phyloP scores from a whole-genome alignment of 2,329 filamentous ascomycete genomes.

The Aspergillus pseudonomiae region DNA sequence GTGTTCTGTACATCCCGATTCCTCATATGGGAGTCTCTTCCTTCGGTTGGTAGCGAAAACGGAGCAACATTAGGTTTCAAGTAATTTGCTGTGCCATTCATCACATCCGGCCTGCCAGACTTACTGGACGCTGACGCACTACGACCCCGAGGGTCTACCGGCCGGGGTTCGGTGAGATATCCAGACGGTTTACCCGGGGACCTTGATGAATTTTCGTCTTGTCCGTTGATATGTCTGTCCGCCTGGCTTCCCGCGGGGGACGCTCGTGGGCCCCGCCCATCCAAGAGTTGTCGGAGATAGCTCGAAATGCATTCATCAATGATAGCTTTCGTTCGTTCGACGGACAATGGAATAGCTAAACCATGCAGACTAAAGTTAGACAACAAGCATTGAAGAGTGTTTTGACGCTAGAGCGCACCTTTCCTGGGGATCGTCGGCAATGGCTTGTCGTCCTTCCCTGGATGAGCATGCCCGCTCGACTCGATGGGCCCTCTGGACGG shows the following conservation, averaged over 20 bases:
- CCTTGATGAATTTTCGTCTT: slow-evolving; percentile 18
- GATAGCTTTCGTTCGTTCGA: slow-evolving; percentile 62
- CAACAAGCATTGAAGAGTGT: not conserved
- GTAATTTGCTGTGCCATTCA: slow-evolving; percentile 21
- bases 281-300: slow-evolving; percentile 51
- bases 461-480: slow-evolving; percentile 16
- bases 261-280: slow-evolving; percentile 23
- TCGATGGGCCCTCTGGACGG: slow-evolving; percentile 38
- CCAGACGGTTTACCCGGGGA: slow-evolving; percentile 13
- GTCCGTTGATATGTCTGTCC: slow-evolving; percentile 14
- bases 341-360: slow-evolving; percentile 56
- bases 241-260: slow-evolving; percentile 23
- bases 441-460: slow-evolving; percentile 25
- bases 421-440: slow-evolving; percentile 22
- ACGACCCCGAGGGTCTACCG: slow-evolving; percentile 26
- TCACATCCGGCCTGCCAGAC: slow-evolving; percentile 18
- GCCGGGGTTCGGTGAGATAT: slow-evolving; percentile 23
- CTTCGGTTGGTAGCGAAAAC: slow-evolving; percentile 19
- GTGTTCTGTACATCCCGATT: slow-evolving; percentile 30
- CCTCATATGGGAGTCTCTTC: slow-evolving; percentile 24
- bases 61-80: slow-evolving; percentile 20
- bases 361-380: slow-evolving; percentile 9
- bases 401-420: slow-evolving; percentile 22
- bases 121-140: slow-evolving; percentile 32
- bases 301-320: slow-evolving; percentile 57